Percentiles rank a stretch among this genome's conserved stretches.
Evolutionary conservation across 163 green algal genomes (phyloP).

Genomic region (Coccomyxa subellipsoidea): DNA sequence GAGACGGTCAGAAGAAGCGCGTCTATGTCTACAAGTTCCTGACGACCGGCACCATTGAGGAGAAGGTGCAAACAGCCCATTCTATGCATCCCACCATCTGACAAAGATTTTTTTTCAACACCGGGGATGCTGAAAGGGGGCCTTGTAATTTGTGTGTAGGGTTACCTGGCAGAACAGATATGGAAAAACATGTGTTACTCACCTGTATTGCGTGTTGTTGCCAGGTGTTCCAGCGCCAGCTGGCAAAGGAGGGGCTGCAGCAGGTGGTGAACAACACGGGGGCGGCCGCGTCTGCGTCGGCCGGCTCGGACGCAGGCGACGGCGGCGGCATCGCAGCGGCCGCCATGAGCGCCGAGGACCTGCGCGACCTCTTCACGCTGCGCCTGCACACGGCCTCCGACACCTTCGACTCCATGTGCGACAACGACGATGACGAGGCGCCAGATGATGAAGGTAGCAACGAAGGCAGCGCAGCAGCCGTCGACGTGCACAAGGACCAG

Average conservation of each 20-base stretch:
- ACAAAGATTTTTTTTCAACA: too few relatives aligned
- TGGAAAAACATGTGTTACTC: too few relatives aligned
- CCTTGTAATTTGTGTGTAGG: too few relatives aligned
- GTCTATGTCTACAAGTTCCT: constrained; percentile 98
- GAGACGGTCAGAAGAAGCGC: constrained; percentile 94
- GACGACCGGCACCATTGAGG: constrained; percentile 94
- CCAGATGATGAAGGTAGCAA: not conserved
- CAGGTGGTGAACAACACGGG: constrained; percentile 61
- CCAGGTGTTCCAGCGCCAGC: constrained; percentile 95
- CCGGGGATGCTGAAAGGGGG: too few relatives aligned
- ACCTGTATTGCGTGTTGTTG: too few relatives aligned
- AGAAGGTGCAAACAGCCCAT: constrained; percentile 72
- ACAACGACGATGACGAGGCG: not conserved
- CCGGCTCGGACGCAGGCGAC: constrained; percentile 18
- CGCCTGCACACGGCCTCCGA: constrained; percentile 64
- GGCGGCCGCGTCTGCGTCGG: constrained; percentile 16
- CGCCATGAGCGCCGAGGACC: constrained; percentile 76
- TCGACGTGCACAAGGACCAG: not conserved
- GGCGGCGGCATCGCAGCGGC: constrained; percentile 31
- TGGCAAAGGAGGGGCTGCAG: constrained; percentile 92
- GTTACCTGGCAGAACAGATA: too few relatives aligned
- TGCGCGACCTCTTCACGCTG: constrained; percentile 86
- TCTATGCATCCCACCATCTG: too few relatives aligned
- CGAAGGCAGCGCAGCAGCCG: not conserved
- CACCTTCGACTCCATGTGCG: constrained; percentile 86